Conservation (phyloP, 768 basidiomycete genomes). For the Crassisporium funariophilum region DNA sequence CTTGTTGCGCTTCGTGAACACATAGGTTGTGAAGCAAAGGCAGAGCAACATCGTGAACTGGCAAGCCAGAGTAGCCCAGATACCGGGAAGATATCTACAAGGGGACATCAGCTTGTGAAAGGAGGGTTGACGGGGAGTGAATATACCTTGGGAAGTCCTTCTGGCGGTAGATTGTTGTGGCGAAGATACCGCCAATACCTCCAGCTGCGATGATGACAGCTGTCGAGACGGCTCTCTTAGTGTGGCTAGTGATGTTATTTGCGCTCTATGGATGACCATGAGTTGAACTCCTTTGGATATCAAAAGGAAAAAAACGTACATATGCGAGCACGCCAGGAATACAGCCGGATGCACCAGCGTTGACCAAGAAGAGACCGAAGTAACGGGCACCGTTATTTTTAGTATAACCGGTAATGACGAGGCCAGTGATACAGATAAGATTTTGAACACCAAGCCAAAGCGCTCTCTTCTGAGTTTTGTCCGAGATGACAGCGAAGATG, state of each 20-base stretch:
- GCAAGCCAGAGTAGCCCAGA: constrained; percentile 40
- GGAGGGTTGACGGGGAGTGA: too few species aligned
- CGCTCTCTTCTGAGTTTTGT: constrained; percentile 32
- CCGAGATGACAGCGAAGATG: constrained; percentile 35
- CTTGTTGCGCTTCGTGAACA: constrained; percentile 29
- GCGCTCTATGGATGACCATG: constrained; percentile 23
- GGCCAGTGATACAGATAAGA: constrained; percentile 30
- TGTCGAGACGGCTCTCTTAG: constrained; percentile 38
- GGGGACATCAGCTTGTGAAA: too few species aligned
- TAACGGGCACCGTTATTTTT: constrained; percentile 27
- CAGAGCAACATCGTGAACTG: constrained; percentile 33
- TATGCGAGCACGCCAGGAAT: constrained; percentile 39
- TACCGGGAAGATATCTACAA: constrained; percentile 34
- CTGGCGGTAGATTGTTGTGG: constrained; percentile 38
- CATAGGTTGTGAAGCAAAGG: constrained; percentile 24
- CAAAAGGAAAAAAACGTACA: constrained; percentile 20
- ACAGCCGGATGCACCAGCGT: constrained; percentile 33
- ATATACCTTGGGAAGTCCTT: constrained; percentile 34
- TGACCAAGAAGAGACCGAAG: constrained; percentile 32
- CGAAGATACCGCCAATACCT: constrained; percentile 40
- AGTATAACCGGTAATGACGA: constrained; percentile 29
- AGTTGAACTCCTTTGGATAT: constrained; percentile 3
- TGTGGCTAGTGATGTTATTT: constrained; percentile 37
- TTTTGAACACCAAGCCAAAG: constrained; percentile 31
- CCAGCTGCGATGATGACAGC: constrained; percentile 35